phyloP scores from a whole-genome alignment of 2,329 filamentous ascomycete genomes.

The Byssochlamys sp. region DNA sequence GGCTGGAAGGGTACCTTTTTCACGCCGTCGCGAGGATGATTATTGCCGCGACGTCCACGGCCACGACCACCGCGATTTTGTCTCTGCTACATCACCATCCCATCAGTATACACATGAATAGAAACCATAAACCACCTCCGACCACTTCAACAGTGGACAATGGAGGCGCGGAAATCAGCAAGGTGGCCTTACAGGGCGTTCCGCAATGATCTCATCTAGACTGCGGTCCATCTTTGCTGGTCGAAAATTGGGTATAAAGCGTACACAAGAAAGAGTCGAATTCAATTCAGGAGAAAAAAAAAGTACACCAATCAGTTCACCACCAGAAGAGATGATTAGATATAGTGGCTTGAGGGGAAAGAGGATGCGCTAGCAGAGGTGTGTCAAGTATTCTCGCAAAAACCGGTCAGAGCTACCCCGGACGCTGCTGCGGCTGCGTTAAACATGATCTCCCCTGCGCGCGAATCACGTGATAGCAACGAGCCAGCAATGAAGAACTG shows the following conservation, averaged over 20 bases:
- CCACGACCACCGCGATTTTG: conserved; percentile 29
- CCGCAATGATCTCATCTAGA: conserved; percentile 55
- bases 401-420: neutral
- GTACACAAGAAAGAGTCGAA: neutral
- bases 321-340: neutral
- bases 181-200: conserved; percentile 44
- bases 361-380: neutral
- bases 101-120: neutral
- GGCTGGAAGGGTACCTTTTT: conserved; percentile 59
- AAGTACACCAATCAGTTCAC: neutral
- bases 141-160: neutral
- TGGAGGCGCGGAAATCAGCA: neutral
- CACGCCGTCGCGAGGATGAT: conserved; percentile 69
- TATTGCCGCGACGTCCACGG: conserved; percentile 39
- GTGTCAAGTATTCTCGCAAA: neutral
- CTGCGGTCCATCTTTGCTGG: conserved; percentile 49
- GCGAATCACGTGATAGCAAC: neutral
- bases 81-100: conserved; percentile 1
- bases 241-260: neutral
- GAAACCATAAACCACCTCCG: neutral
- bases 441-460: neutral
- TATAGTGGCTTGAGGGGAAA: neutral
- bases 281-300: neutral
- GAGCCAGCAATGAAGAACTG: neutral
- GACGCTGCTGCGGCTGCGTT: neutral